Base-by-base conservation (phyloP, 1,284 basidiomycete species). In the Cutaneotrichosporon sp. region DNA sequence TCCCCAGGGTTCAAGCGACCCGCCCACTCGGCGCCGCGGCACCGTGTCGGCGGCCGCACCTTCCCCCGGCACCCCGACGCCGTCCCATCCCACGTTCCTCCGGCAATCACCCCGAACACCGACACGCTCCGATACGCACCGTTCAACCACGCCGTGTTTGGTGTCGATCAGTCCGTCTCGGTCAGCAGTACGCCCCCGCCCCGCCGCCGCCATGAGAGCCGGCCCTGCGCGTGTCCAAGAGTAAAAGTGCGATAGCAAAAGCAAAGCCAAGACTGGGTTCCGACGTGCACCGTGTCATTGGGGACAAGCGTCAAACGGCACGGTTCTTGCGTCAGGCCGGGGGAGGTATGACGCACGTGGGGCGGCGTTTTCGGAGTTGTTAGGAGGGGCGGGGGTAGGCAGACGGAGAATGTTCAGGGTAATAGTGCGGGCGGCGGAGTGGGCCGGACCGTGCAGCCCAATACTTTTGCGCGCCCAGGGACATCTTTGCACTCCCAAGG, bases 301-400 rank as follows among this genome's bases (percentile, higher is more conserved):
- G 38, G 38, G 38, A 42, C 18, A 18, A 6, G 38, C 2, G 18
- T 6, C 22, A 46, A 46, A 46, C 22, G 45, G 24, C 22, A 11
- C 22, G 22, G 24, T 24, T 24, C 45, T 24, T 14, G 20, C n/a
- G n/a, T n/a, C 16, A 18, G 22, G 24, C 11, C 10, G 45, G 2
- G 45, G 20, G 22, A 24, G 47, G 47, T 31, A 25, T 27, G 13
- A 50, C 47, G 47, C 47, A 50, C 47, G 47, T 50, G 47, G 47
- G 20, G 51, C 59, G 59, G 59, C 38, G 59, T 53, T 61, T 61
- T 61, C 59, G 59, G 59, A 61, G 59, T 56, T 61, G 55, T 53
- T 52, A 9, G 47, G 27, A 18, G 14, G 7, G 45, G 20, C 22
- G 10, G 22, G 22, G 18, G 45, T 29, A 47, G 45, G 45, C 22